Conservation (phyloP, 345 rosid genomes). For the Diplotaxis tenuifolia region DNA sequence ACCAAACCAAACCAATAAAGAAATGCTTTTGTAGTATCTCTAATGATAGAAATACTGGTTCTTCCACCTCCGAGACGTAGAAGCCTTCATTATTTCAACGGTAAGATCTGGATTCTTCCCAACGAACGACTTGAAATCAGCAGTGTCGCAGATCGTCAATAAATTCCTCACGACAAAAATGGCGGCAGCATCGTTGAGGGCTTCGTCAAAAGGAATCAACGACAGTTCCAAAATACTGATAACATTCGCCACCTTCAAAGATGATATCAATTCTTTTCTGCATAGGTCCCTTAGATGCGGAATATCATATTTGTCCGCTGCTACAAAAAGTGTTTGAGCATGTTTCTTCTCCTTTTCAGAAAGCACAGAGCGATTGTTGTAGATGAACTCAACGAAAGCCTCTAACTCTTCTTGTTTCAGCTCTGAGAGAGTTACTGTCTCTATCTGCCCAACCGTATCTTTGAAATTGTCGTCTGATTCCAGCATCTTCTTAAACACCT, state of each 20-base stretch:
- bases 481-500: constrained; percentile 20
- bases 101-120: neutral
- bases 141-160: neutral
- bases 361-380: neutral
- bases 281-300: neutral
- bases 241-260: neutral
- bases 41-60: neutral
- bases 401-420: neutral
- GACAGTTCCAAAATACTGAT: neutral
- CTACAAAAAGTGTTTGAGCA: neutral
- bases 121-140: constrained; percentile 2
- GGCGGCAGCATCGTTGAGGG: neutral
- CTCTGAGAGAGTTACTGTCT: neutral
- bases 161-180: neutral
- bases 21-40: neutral
- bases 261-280: neutral
- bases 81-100: constrained; percentile 11
- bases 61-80: neutral
- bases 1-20: neutral
- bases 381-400: neutral
- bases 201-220: neutral
- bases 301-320: constrained; percentile 19
- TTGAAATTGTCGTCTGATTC: constrained; percentile 13
- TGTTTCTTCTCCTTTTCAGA: neutral
- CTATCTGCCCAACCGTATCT: neutral